Evolutionary conservation across 2,329 filamentous ascomycete species (phyloP), one percentile per base, ranked within the genome.

Genomic region (Aspergillus tanneri): DNA sequence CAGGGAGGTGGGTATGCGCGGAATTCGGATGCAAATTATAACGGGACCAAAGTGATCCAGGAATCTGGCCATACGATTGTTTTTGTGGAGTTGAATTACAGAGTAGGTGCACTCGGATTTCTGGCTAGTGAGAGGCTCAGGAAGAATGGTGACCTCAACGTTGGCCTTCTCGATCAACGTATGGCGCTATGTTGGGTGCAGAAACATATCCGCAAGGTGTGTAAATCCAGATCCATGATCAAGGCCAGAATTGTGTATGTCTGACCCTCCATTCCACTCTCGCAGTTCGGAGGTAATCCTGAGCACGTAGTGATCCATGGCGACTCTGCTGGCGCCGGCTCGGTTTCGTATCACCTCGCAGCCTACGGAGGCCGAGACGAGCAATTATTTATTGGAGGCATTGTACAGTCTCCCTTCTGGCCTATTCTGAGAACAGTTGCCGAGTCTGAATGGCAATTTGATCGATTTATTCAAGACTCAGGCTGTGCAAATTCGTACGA

Each of bases 61-160:
- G 80, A 79, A 0, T 77, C 77, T 30, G 71, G 75, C 24, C 67
- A 77, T 47, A 71, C 78, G 37, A 81, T 88, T 30, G 69, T 89
- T 0, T 79, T 88, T 0, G 83, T 87, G 67, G 88, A 87, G 66
- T 88, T 89, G 63, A 46, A 46, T 14, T 46, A 46, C 21, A 75
- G 83, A 8, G 78, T 86, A 10, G 81, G 81, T 0, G 65, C 81
- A 0, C 81, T 77, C 57, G 83, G 83, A 0, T 86, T 85, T 55
- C 71, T 86, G 1, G 76, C 80, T 0, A 77, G 80, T 40, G 73
- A 80, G 36, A 70, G 75, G 34, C 72, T 85, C 16, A 73, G 75
- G 37, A 59, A 69, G 3, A 70, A 80, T 50, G 82, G 82, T 2
- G 72, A 76, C 36, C 70, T 85, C 10, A 86, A 87, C 58, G 79